Percentiles rank a stretch among this genome's conserved stretches.
These are phyloP conservation scores for Fusarium dimerum DNA, from an alignment of 2,329 filamentous ascomycete species.

Conservation along the genomic window DNA sequence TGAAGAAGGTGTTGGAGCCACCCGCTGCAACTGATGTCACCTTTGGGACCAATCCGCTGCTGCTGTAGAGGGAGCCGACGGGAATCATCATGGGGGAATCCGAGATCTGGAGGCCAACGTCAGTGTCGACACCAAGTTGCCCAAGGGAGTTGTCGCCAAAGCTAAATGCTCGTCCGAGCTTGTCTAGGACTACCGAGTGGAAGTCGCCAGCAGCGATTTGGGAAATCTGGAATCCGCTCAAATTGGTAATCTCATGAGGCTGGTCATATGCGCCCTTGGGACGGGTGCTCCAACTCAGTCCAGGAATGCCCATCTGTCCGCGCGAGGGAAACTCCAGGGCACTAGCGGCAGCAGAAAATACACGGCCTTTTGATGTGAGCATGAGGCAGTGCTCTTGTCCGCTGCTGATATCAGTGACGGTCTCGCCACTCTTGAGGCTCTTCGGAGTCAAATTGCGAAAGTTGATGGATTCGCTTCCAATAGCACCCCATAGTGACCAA, in stretches of 20 bases:
- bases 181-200: conserved; percentile 79
- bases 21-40: conserved; percentile 83
- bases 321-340: conserved; percentile 74
- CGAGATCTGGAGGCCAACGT: conserved; percentile 59
- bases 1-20: conserved; percentile 84
- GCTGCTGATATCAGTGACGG: conserved; percentile 70
- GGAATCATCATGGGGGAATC: conserved; percentile 73
- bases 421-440: conserved; percentile 68
- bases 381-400: conserved; percentile 87
- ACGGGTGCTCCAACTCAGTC: conserved; percentile 75
- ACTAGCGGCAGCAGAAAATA: conserved; percentile 86
- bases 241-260: conserved; percentile 73
- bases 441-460: conserved; percentile 72
- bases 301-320: conserved; percentile 86
- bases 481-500: conserved; percentile 71
- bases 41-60: conserved; percentile 60
- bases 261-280: conserved; percentile 78
- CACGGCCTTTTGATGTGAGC: conserved; percentile 78
- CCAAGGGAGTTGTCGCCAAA: conserved; percentile 92
- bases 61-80: conserved; percentile 71
- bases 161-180: conserved; percentile 74
- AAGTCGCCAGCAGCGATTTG: conserved; percentile 83
- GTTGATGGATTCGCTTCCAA: conserved; percentile 50
- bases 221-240: conserved; percentile 70
- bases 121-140: conserved; percentile 83